phyloP scores from a whole-genome alignment of 257 asterid genomes.

The Solanum microdontum region DNA sequence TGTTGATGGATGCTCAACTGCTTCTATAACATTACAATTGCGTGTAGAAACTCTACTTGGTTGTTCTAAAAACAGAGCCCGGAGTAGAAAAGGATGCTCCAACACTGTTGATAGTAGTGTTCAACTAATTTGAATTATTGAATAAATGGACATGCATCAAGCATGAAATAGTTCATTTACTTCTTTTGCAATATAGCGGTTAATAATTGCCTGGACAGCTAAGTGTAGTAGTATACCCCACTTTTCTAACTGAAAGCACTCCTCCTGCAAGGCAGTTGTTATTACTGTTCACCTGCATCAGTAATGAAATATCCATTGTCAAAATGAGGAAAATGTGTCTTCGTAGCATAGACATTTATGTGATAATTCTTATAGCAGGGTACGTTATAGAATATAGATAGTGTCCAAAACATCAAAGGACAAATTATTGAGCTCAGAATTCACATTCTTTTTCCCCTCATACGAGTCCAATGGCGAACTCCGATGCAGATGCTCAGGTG shows the following conservation, averaged over 20 bases:
- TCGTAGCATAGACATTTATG: neutral
- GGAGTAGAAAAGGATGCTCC: neutral
- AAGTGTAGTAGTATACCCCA: neutral
- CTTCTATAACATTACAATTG: neutral
- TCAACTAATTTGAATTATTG: neutral
- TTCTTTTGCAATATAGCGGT: neutral
- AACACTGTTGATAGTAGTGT: neutral
- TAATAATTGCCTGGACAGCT: neutral
- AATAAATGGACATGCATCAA: neutral
- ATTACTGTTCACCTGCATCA: neutral
- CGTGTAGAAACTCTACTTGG: neutral
- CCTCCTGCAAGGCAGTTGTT: neutral
- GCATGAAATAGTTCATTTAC: neutral
- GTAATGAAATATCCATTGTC: neutral
- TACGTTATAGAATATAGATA: neutral
- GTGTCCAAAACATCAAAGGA: neutral
- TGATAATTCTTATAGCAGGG: neutral
- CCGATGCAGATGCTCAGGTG: conserved; percentile 86
- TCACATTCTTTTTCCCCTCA: neutral
- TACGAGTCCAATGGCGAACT: conserved; percentile 24
- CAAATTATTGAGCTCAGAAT: neutral
- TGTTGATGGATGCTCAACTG: neutral
- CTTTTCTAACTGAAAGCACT: neutral
- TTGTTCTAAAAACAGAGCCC: neutral
- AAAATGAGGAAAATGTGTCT: neutral